These are phyloP conservation scores for Xerocomellus chrysenteron DNA, from an alignment of 768 basidiomycete genomes.

Conservation along the genomic window DNA sequence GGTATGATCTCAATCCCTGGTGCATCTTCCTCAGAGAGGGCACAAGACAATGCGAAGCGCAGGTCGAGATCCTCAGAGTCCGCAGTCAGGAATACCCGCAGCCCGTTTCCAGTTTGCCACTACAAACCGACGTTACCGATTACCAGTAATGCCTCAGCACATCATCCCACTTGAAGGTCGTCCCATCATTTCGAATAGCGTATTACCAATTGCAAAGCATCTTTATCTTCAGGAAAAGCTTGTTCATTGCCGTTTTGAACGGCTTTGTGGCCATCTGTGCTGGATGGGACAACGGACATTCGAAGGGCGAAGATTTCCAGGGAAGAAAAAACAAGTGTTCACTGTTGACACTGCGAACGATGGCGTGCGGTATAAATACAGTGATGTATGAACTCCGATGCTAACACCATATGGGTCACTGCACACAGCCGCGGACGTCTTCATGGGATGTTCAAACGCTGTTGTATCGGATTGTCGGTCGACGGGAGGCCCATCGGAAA, in stretches of 20 bases:
- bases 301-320: background rate
- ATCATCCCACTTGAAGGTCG: constrained; percentile 30
- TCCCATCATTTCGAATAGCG: constrained; percentile 26
- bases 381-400: constrained; percentile 26
- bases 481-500: background rate
- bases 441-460: constrained; percentile 42
- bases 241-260: constrained; percentile 25
- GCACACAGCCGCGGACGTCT: background rate
- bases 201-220: constrained; percentile 61
- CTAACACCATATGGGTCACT: background rate
- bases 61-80: constrained; percentile 19
- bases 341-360: background rate
- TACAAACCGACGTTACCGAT: constrained; percentile 74
- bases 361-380: constrained; percentile 33
- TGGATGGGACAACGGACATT: constrained; percentile 25
- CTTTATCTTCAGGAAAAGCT: constrained; percentile 37
- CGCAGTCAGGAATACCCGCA: constrained; percentile 81
- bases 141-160: constrained; percentile 34
- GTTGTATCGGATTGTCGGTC: constrained; percentile 1
- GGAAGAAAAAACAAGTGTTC: background rate
- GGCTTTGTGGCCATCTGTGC: constrained; percentile 8
- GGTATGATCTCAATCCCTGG: constrained; percentile 93
- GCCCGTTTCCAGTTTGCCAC: constrained; percentile 70
- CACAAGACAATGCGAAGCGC: constrained; percentile 8
- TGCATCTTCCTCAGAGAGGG: constrained; percentile 28